A percentile compares a stretch with the other conserved stretches of the same genome.
Evolutionary conservation across 768 basidiomycete genomes (phyloP).

Genomic region (Mycena galericulata): DNA sequence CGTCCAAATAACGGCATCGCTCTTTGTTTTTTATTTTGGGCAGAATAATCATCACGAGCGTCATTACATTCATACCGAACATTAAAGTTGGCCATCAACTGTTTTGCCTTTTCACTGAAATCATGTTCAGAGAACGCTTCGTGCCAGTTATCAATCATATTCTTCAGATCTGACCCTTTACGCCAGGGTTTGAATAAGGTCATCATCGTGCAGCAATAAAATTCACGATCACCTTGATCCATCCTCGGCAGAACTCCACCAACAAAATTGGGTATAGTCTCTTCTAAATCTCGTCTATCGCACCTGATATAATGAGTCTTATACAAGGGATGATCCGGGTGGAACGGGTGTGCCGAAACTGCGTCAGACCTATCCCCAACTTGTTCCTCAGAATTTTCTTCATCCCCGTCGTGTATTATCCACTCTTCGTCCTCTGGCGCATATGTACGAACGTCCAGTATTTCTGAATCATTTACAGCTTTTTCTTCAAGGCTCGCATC

Average conservation of each 20-base stretch:
- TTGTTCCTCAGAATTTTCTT: background rate
- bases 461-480: background rate
- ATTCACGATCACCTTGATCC: slow-evolving; percentile 47
- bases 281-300: background rate
- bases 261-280: slow-evolving; percentile 43
- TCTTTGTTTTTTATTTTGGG: background rate
- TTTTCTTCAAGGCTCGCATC: background rate
- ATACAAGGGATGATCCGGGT: background rate
- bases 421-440: background rate
- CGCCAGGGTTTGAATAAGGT: slow-evolving; percentile 49
- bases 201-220: slow-evolving; percentile 47
- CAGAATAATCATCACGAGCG: slow-evolving; percentile 1
- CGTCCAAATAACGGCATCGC: background rate
- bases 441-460: background rate
- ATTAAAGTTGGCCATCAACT: slow-evolving; percentile 2
- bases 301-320: background rate
- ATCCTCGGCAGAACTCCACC: slow-evolving; percentile 45
- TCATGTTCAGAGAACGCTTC: slow-evolving; percentile 36
- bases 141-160: slow-evolving; percentile 38
- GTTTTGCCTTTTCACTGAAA: slow-evolving; percentile 21
- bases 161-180: slow-evolving; percentile 38
- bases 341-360: background rate
- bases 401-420: background rate
- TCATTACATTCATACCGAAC: background rate
- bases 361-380: background rate